Conservation (phyloP, 257 asterid genomes). For the Nyctanthes arbortristis region DNA sequence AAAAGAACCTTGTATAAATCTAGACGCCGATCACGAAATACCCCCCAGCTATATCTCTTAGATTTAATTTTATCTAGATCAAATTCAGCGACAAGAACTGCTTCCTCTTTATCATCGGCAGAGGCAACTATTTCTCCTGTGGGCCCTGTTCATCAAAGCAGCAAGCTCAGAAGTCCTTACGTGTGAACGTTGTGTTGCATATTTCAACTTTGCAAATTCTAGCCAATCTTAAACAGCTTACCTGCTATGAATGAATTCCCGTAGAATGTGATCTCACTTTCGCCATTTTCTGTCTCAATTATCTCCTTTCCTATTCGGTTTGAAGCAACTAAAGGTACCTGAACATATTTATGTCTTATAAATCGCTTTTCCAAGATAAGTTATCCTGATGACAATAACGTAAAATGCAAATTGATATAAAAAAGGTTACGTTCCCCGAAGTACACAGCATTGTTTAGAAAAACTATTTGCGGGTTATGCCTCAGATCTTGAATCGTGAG, state of each 20-base stretch:
- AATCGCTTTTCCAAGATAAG: not conserved
- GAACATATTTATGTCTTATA: constrained; percentile 18
- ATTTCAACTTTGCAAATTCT: not conserved
- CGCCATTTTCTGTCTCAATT: constrained; percentile 84
- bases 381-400: too few relatives aligned
- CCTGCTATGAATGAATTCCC: constrained; percentile 98
- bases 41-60: constrained; percentile 87
- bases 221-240: constrained; percentile 25
- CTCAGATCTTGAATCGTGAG: constrained; percentile 20
- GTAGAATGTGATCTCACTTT: constrained; percentile 81
- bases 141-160: constrained; percentile 56
- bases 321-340: constrained; percentile 96
- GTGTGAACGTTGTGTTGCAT: not conserved
- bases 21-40: constrained; percentile 91
- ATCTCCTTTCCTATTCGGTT: constrained; percentile 90
- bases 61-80: constrained; percentile 77
- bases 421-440: too few relatives aligned
- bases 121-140: constrained; percentile 73
- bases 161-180: constrained; percentile 15
- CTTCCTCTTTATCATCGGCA: constrained; percentile 85
- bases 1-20: constrained; percentile 93
- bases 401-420: too few relatives aligned
- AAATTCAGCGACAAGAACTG: constrained; percentile 72
- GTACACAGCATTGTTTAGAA: too few relatives aligned
- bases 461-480: too few relatives aligned